These are phyloP conservation scores for Torulaspora indica DNA, from an alignment of 805 yeast species.

Conservation along the genomic window DNA sequence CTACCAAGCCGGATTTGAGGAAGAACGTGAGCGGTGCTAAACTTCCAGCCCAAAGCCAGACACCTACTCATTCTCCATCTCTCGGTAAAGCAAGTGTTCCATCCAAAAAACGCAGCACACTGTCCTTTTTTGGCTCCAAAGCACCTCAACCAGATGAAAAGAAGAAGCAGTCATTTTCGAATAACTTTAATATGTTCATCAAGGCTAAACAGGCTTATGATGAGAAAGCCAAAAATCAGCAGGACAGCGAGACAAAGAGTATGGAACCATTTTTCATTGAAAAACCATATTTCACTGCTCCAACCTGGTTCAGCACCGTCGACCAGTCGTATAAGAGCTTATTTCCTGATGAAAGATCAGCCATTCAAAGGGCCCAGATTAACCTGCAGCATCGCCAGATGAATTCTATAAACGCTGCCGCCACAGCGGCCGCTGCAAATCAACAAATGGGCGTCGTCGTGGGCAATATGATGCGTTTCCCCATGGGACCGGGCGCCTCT, in stretches of 20 bases:
- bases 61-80: conserved; percentile 17
- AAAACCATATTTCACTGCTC: conserved; percentile 66
- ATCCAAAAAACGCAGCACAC: conserved; percentile 28
- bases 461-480: conserved; percentile 33
- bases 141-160: conserved; percentile 32
- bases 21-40: conserved; percentile 18
- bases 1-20: conserved; percentile 23
- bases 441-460: conserved; percentile 28
- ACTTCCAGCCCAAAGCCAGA: conserved; percentile 29
- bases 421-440: conserved; percentile 20
- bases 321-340: conserved; percentile 52
- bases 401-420: conserved; percentile 24
- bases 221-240: conserved; percentile 33
- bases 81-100: conserved; percentile 16
- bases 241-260: conserved; percentile 19
- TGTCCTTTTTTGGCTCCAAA: conserved; percentile 40
- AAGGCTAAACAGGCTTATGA: conserved; percentile 40
- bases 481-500: conserved; percentile 25
- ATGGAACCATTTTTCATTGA: conserved; percentile 45
- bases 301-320: conserved; percentile 65
- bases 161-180: conserved; percentile 37
- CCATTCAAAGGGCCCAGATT: conserved; percentile 30
- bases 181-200: conserved; percentile 50
- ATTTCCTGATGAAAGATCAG: conserved; percentile 43
- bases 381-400: conserved; percentile 35